Conservation (phyloP, 2,329 filamentous ascomycete genomes). For the Lachnellula cervina region DNA sequence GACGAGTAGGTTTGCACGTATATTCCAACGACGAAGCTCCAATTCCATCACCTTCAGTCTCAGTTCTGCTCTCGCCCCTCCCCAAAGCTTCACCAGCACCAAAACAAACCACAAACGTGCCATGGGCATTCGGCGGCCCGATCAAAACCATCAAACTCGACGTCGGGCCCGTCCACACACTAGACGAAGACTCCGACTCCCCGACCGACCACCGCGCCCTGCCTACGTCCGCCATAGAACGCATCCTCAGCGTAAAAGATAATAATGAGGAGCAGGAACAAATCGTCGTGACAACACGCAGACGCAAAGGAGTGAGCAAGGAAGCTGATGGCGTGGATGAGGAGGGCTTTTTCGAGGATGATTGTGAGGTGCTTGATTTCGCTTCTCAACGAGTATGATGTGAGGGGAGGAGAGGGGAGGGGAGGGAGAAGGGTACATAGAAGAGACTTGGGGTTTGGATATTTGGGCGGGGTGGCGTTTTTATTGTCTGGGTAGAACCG, state of each 20-base stretch:
- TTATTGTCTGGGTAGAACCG: neutral
- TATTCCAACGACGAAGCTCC: constrained; percentile 37
- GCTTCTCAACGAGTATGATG: constrained; percentile 60
- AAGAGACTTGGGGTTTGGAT: neutral
- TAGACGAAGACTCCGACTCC: constrained; percentile 48
- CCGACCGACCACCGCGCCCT: constrained; percentile 51
- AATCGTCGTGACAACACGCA: constrained; percentile 75
- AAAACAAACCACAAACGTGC: constrained; percentile 7
- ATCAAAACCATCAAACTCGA: constrained; percentile 49
- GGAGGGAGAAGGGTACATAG: neutral
- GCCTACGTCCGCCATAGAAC: constrained; percentile 60
- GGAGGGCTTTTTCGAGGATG: constrained; percentile 83
- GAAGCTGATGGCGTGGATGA: constrained; percentile 52
- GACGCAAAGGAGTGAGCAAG: constrained; percentile 55
- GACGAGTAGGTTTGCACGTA: constrained; percentile 72
- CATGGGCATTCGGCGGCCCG: constrained; percentile 58
- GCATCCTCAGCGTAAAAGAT: constrained; percentile 50
- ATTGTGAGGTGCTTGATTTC: constrained; percentile 88
- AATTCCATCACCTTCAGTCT: constrained; percentile 22
- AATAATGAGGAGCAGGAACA: constrained; percentile 56
- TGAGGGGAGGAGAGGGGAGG: neutral
- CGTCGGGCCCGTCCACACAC: constrained; percentile 41
- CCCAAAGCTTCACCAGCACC: constrained; percentile 5
- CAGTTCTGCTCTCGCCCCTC: constrained; percentile 25
- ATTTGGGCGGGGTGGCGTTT: neutral